Base-by-base conservation (phyloP, 2,329 filamentous ascomycete species). In the Byssothecium circinans region DNA sequence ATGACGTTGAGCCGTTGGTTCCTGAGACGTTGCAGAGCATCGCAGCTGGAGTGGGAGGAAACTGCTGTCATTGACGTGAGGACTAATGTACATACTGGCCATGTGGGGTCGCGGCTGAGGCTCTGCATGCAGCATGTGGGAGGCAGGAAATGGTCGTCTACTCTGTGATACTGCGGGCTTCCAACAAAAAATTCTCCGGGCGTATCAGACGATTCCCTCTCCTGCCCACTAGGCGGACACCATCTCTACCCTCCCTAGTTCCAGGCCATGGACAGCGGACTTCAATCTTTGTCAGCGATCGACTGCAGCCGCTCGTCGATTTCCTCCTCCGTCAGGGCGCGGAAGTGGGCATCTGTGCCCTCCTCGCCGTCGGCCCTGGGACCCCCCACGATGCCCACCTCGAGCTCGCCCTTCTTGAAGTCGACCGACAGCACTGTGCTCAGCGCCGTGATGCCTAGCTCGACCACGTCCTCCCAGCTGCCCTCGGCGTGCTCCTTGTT, bases 331-430 rank as follows among this genome's bases (percentile, higher is more conserved):
- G 89, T 95, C 74, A 99, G 81, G 61, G 86, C 87, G 71, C 91
- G 85, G 81, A 99, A 99, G 53, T 79, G 80, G 41, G 86, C 75
- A 65, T 89, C 82, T 54, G 86, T 88, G 57, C 89, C 90, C 71
- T 95, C 88, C 75, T 88, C 81, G 59, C 91, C 92, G 68, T 95
- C 89, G 49, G 79, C 75, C 64, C 84, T 82, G 48, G 92, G 91
- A 23, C 91, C 92, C 58, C 94, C 94, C 45, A 96, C 94, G 68
- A 99, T 91, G 55, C 94, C 94, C 75, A 99, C 89, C 78, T 99
- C 94, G 72, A 99, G 86, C 80, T 99, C 94, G 63, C 88, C 88
- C 81, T 97, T 97, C 84, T 99, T 99, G 81, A 99, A 99, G 74
- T 99, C 94, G 74, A 97, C 95, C 75, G 92, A 96, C 57, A 99